Conservation (phyloP, 2,329 filamentous ascomycete species). For the Passalora sequoiae region DNA sequence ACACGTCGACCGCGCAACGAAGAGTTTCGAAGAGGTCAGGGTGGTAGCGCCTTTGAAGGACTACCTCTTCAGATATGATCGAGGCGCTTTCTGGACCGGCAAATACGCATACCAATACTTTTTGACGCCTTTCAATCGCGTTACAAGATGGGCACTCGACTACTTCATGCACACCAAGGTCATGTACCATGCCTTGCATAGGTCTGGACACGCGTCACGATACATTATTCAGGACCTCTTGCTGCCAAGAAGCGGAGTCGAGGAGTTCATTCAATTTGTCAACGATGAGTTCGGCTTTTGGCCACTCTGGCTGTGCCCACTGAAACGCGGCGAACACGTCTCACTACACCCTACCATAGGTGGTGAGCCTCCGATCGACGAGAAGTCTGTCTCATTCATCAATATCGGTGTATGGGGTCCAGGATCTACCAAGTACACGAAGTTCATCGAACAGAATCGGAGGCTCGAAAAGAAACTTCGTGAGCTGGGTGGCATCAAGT, state of each 20-base stretch:
- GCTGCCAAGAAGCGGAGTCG: conserved; percentile 49
- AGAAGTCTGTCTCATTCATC: conserved; percentile 34
- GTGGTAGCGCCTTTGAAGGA: conserved; percentile 43
- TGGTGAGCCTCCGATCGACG: conserved; percentile 7
- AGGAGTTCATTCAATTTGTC: conserved; percentile 51
- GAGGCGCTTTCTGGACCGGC: conserved; percentile 62
- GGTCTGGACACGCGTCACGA: conserved; percentile 49
- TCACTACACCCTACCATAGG: conserved; percentile 17
- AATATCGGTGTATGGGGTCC: conserved; percentile 74
- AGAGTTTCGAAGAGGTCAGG: conserved; percentile 7
- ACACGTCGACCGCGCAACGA: conserved; percentile 48
- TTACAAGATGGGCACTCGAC: conserved; percentile 56
- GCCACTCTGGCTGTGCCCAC: conserved; percentile 57
- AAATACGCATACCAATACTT: conserved; percentile 58
- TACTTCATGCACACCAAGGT: conserved; percentile 57
- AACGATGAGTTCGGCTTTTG: conserved; percentile 47
- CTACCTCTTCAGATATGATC: conserved; percentile 59
- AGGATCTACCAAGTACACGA: conserved; percentile 50
- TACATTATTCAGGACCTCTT: conserved; percentile 61
- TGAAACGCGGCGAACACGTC: conserved; percentile 26
- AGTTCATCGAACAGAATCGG: conserved; percentile 67
- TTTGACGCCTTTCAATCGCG: conserved; percentile 52
- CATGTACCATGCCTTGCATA: conserved; percentile 59
- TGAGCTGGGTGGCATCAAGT: conserved; percentile 72
- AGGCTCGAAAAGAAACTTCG: conserved; percentile 64